These are phyloP conservation scores for Pseudogymnoascus sp. DNA, from an alignment of 2,329 filamentous ascomycete genomes.

Conservation along the genomic window DNA sequence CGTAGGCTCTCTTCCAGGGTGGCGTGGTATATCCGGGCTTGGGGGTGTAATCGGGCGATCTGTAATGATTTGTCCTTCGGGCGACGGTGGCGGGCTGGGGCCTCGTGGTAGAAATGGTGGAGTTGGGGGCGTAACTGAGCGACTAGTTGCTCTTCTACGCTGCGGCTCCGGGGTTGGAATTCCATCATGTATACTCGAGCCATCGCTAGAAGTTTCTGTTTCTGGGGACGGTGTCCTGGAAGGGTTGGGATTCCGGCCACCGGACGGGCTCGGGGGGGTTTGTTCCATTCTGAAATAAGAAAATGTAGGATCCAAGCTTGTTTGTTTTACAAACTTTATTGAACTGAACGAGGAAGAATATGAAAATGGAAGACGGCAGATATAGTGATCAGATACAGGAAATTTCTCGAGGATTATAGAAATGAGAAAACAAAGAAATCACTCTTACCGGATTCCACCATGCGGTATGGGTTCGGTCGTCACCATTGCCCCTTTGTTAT, in stretches of 20 bases:
- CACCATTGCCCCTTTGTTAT: background rate
- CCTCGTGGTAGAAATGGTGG: background rate
- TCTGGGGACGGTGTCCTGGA: background rate
- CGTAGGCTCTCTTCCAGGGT: background rate
- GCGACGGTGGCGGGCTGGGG: background rate
- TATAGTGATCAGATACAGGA: background rate
- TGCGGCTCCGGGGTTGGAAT: too few relatives aligned
- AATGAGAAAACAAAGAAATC: conserved; percentile 1
- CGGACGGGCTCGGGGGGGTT: background rate
- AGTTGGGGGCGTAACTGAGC: background rate
- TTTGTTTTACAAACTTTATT: background rate
- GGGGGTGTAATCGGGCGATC: background rate
- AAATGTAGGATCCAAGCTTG: background rate
- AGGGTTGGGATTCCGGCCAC: background rate
- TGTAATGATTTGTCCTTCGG: too few relatives aligned
- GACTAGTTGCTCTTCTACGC: background rate
- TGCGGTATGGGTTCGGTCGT: background rate
- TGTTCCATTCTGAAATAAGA: background rate
- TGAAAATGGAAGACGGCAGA: background rate
- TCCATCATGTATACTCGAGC: too few relatives aligned
- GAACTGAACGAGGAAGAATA: background rate
- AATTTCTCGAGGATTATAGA: background rate
- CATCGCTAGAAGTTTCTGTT: background rate
- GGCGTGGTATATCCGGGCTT: too few relatives aligned
- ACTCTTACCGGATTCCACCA: background rate